Base-by-base conservation (phyloP, 345 rosid species). In the Eucalyptus leucophloia region DNA sequence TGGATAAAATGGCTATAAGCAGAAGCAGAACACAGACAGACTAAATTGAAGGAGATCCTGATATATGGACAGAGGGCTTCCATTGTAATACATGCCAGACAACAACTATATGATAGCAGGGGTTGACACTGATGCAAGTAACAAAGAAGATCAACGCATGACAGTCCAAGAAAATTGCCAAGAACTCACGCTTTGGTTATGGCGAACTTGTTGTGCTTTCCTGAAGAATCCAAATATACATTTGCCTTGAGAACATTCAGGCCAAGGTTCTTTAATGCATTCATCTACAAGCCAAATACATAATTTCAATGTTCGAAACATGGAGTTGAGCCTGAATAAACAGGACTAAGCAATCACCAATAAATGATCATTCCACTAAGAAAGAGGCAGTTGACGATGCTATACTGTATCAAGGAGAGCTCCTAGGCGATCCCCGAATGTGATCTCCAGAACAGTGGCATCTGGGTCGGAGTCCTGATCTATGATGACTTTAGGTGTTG, bases 361-460 rank as follows among this genome's bases (percentile, higher is more conserved):
- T 28, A 62, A 42, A 49, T 3, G 45, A 23, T 12, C 19, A 47
- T 87, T 60, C 32, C 34, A 53, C 65, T 85, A 37, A 42, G 45
- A 83, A 58, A 80, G 87, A 72, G 87, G 34, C 51, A 80, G 88
- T 40, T 86, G 49, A 58, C 19, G 34, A 67, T 37, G 47, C 54
- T 89, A 69, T 95, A 98, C 99, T 1, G 99, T 98, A 93, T 98
- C 99, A 87, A 98, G 91, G 58, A 98, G 95, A 91, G 99, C 99
- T 67, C 99, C 99, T 87, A 98, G 99, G 92, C 99, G 99, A 92
- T 98, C 96, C 11, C 99, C 99, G 40, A 98, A 98, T 34, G 98
- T 98, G 12, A 98, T 91, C 94, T 98, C 97, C 45, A 98, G 94
- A 7, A 98, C 77, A 50, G 99, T 97, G 67, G 98, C 99, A 90